Conservation (phyloP, 176 grass and related monocot genomes). For the Saccharum officinarum region DNA sequence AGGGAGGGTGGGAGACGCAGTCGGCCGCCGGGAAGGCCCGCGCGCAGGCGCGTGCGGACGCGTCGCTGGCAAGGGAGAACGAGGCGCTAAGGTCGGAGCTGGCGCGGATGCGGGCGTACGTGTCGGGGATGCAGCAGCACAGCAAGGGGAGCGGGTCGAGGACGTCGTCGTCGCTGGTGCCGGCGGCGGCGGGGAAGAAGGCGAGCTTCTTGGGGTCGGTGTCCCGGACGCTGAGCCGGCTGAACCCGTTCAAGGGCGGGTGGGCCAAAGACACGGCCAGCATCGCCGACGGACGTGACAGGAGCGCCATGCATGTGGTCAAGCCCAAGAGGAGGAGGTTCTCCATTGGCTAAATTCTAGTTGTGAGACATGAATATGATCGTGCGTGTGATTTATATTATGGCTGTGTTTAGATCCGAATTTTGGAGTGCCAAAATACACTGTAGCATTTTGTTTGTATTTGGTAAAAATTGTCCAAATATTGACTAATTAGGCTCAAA, state of each 20-base stretch:
- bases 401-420: no score
- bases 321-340: slow-evolving; percentile 85
- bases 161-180: neutral
- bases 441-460: no score
- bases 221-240: slow-evolving; percentile 66
- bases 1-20: neutral
- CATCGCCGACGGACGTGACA: slow-evolving; percentile 20
- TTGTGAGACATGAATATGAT: neutral
- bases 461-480: no score
- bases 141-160: slow-evolving; percentile 37
- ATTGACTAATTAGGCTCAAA: no score
- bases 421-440: no score
- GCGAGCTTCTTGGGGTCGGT: slow-evolving; percentile 64
- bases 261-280: slow-evolving; percentile 65
- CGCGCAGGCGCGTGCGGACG: slow-evolving; percentile 42
- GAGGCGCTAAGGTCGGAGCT: slow-evolving; percentile 66
- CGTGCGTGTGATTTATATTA: neutral
- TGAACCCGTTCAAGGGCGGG: slow-evolving; percentile 75
- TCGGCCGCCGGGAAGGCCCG: slow-evolving; percentile 21
- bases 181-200: slow-evolving; percentile 36
- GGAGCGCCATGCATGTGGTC: neutral
- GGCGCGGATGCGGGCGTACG: slow-evolving; percentile 52
- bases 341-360: slow-evolving; percentile 45
- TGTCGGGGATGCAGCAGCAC: slow-evolving; percentile 49
- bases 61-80: slow-evolving; percentile 68